phyloP scores from a whole-genome alignment of 352 stramenopile genomes.

The Globisporangium megalacanthum region DNA sequence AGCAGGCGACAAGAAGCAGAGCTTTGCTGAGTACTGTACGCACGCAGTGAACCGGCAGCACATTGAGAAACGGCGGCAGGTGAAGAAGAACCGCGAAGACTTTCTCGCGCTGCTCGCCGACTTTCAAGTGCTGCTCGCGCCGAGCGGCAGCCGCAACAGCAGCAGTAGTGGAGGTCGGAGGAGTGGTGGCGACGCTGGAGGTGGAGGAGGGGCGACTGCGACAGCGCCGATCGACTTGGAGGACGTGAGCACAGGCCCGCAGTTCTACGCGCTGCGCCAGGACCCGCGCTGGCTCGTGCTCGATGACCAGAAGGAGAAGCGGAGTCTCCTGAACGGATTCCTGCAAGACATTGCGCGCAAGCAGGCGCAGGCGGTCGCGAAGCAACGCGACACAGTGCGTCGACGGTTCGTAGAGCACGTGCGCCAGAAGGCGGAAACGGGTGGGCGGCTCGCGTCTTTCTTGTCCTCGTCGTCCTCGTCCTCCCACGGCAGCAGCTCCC shows the following conservation, averaged over 20 bases:
- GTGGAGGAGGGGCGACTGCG: constrained; percentile 8
- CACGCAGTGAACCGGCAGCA: constrained; percentile 61
- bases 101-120: constrained; percentile 63
- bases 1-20: constrained; percentile 80
- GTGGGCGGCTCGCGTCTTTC: constrained; percentile 14
- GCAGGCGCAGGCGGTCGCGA: constrained; percentile 33
- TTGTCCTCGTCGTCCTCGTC: too few relatives aligned
- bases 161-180: too few relatives aligned
- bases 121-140: constrained; percentile 37
- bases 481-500: too few relatives aligned
- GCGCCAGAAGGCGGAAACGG: constrained; percentile 24
- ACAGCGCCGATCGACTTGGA: constrained; percentile 15
- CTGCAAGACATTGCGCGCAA: constrained; percentile 58
- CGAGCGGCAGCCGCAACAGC: too few relatives aligned
- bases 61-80: constrained; percentile 56
- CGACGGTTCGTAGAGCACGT: constrained; percentile 34
- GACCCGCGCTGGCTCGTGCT: constrained; percentile 61
- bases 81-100: constrained; percentile 73
- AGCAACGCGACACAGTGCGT: constrained; percentile 38
- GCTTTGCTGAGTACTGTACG: constrained; percentile 77
- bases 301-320: constrained; percentile 54
- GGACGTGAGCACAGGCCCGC: constrained; percentile 35
- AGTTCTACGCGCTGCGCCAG: constrained; percentile 57
- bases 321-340: constrained; percentile 66
- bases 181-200: constrained; percentile 11